phyloP scores from a whole-genome alignment of 768 basidiomycete genomes.

The Boletus subcaerulescens region DNA sequence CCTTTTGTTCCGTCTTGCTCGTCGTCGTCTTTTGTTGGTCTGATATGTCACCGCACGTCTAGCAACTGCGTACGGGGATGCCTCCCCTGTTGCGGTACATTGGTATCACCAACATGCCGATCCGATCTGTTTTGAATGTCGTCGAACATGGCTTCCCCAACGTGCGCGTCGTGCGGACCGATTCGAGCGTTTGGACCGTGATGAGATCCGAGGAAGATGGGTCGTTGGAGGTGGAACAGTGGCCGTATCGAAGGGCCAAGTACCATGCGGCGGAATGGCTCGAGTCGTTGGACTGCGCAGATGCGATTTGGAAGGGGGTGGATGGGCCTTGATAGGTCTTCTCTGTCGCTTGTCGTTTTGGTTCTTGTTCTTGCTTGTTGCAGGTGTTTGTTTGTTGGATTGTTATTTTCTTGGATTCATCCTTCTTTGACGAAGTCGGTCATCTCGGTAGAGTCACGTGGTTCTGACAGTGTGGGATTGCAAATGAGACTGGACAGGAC shows the following conservation, averaged over 20 bases:
- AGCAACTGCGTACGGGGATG: slow-evolving; percentile 62
- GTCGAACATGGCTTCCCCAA: slow-evolving; percentile 62
- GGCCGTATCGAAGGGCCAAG: slow-evolving; percentile 50
- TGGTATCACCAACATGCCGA: slow-evolving; percentile 48
- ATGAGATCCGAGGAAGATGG: slow-evolving; percentile 27
- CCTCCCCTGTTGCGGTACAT: slow-evolving; percentile 54
- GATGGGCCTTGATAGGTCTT: background rate
- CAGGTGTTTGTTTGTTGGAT: no score
- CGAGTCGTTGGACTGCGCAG: slow-evolving; percentile 61
- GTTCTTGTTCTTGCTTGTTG: background rate
- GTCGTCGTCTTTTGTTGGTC: background rate
- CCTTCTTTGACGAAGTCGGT: no score
- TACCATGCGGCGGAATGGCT: slow-evolving; percentile 61
- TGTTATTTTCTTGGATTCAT: no score
- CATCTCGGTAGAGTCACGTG: slow-evolving; percentile 11
- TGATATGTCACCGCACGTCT: background rate
- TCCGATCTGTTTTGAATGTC: slow-evolving; percentile 39
- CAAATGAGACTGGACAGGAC: background rate
- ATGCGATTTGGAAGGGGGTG: slow-evolving; percentile 40
- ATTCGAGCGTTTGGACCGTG: slow-evolving; percentile 55
- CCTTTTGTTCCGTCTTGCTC: background rate
- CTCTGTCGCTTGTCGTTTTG: no score
- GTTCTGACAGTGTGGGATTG: slow-evolving; percentile 11
- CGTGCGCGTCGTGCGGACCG: slow-evolving; percentile 54
- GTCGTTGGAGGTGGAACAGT: slow-evolving; percentile 47